phyloP scores from a whole-genome alignment of 192 early-diverging fungal genomes.

The Radiomyces spectabilis region DNA sequence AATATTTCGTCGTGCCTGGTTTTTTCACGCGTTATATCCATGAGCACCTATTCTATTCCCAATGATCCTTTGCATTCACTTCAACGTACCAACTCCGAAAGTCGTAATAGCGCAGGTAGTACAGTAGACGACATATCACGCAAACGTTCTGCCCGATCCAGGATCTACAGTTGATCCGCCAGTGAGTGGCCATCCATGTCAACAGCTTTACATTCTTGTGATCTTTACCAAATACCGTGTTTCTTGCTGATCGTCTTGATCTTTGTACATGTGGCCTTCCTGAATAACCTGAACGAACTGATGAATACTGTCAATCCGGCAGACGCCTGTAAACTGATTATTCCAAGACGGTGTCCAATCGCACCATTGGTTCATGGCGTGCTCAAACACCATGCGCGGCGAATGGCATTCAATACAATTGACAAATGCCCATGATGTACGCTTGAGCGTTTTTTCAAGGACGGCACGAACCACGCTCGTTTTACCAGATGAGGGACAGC shows the following conservation, averaged over 20 bases:
- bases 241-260: background rate
- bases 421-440: constrained; percentile 43
- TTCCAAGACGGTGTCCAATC: constrained; percentile 37
- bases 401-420: constrained; percentile 75
- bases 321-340: constrained; percentile 38
- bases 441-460: background rate
- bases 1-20: constrained; percentile 47
- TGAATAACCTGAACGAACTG: constrained; percentile 57
- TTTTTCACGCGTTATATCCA: background rate
- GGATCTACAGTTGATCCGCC: constrained; percentile 37
- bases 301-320: constrained; percentile 57
- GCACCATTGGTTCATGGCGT: constrained; percentile 57
- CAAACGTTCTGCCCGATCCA: constrained; percentile 79
- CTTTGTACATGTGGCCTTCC: constrained; percentile 3
- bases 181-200: background rate
- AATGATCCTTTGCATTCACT: background rate
- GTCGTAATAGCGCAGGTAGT: constrained; percentile 58
- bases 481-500: constrained; percentile 43
- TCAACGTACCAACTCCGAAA: constrained; percentile 57
- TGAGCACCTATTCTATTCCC: background rate
- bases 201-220: background rate
- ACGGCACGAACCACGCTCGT: constrained; percentile 33
- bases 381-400: constrained; percentile 72
- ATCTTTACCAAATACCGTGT: constrained; percentile 14
- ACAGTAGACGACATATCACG: constrained; percentile 60